phyloP scores from a whole-genome alignment of 2,329 filamentous ascomycete genomes.

The Didymella lethalis region DNA sequence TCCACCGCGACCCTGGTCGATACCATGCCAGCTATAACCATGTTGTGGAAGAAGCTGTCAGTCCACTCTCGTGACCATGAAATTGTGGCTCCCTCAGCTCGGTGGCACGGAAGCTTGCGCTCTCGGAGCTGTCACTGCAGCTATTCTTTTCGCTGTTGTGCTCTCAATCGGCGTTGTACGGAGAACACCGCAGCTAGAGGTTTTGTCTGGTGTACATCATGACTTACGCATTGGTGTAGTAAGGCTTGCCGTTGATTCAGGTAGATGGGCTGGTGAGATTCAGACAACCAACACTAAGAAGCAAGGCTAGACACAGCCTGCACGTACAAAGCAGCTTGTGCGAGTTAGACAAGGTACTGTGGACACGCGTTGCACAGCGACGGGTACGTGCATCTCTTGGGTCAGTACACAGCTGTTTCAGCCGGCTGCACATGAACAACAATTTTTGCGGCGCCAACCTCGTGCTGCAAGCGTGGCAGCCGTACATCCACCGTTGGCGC shows the following conservation, averaged over 20 bases:
- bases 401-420: not conserved
- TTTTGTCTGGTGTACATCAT: not conserved
- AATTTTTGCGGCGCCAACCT: not conserved
- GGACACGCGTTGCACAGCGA: constrained; percentile 1
- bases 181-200: not conserved
- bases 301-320: not conserved
- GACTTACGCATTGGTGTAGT: not conserved
- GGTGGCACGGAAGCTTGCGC: constrained; percentile 1
- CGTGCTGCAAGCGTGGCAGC: constrained; percentile 15
- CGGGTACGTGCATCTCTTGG: not conserved
- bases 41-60: constrained; percentile 9
- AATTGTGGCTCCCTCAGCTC: constrained; percentile 2
- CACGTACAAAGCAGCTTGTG: not conserved
- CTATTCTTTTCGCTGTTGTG: constrained; percentile 4
- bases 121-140: not conserved
- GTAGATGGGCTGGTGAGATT: not conserved
- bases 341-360: not conserved
- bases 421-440: not conserved
- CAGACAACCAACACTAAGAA: not conserved
- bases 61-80: not conserved
- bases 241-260: not conserved
- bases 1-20: not conserved
- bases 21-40: constrained; percentile 4
- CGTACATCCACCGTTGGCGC: not conserved
- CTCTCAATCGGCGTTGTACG: not conserved